These are phyloP conservation scores for Tillandsia fasciculata DNA, from an alignment of 176 grass and related monocot genomes.

Conservation along the genomic window DNA sequence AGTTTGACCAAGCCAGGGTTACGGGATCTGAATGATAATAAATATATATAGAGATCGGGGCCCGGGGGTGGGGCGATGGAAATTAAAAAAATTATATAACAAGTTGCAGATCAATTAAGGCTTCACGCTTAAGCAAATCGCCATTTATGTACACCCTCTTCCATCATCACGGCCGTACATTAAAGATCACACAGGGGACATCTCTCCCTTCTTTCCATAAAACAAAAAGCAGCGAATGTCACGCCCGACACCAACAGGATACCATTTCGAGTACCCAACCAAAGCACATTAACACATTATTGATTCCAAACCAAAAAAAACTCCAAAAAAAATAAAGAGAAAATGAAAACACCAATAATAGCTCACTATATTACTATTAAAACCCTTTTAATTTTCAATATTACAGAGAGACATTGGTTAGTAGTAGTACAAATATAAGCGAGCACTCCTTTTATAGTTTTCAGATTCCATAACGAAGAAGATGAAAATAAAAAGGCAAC, in stretches of 20 bases:
- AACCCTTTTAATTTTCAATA: neutral
- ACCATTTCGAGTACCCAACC: neutral
- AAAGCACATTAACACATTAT: neutral
- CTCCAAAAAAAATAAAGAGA: neutral
- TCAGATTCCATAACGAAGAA: neutral
- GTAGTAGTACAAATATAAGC: neutral
- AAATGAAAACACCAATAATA: neutral
- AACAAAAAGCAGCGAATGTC: neutral
- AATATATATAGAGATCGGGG: neutral
- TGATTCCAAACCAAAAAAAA: too few relatives aligned
- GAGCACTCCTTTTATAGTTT: neutral
- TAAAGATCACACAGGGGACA: neutral
- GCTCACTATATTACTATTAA: neutral
- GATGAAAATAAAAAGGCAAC: neutral
- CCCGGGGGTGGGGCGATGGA: too few relatives aligned
- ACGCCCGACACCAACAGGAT: slow-evolving; percentile 2
- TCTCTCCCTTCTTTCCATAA: neutral
- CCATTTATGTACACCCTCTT: neutral
- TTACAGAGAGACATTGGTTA: neutral
- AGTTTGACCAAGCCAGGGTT: too few relatives aligned
- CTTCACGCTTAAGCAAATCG: neutral
- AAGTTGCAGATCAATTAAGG: neutral
- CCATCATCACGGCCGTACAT: neutral
- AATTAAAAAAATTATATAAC: neutral
- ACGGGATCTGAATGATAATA: too few relatives aligned